phyloP scores from a whole-genome alignment of 257 asterid genomes.

The Fraxinus cuspidata region DNA sequence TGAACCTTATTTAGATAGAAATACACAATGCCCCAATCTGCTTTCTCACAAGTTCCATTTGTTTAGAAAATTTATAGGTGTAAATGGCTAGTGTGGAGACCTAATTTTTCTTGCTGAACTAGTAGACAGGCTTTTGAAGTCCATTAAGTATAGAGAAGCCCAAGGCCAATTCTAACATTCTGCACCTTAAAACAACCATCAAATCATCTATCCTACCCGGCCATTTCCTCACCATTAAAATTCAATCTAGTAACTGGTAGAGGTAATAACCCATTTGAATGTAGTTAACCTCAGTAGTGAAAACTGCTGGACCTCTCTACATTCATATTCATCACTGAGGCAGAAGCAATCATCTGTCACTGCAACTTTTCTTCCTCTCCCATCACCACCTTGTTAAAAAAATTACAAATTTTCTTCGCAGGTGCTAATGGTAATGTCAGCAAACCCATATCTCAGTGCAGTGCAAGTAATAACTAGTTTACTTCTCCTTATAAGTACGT shows the following conservation, averaged over 20 bases:
- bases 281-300: neutral
- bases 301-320: neutral
- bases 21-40: neutral
- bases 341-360: neutral
- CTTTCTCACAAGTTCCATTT: neutral
- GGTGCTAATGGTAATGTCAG: neutral
- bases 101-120: neutral
- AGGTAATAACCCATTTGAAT: neutral
- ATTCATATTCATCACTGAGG: neutral
- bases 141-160: neutral
- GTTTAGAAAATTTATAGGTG: neutral
- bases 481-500: neutral
- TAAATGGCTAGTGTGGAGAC: neutral
- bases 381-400: neutral
- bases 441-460: neutral
- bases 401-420: neutral
- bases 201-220: neutral
- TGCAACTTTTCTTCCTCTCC: neutral
- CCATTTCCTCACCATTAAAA: neutral
- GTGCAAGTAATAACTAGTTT: neutral
- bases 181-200: neutral
- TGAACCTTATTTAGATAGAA: neutral
- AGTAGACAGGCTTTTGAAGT: neutral
- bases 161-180: neutral
- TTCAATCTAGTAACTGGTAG: neutral